phyloP scores from a whole-genome alignment of 352 stramenopile species.

The Globisporangium takayamanum region DNA sequence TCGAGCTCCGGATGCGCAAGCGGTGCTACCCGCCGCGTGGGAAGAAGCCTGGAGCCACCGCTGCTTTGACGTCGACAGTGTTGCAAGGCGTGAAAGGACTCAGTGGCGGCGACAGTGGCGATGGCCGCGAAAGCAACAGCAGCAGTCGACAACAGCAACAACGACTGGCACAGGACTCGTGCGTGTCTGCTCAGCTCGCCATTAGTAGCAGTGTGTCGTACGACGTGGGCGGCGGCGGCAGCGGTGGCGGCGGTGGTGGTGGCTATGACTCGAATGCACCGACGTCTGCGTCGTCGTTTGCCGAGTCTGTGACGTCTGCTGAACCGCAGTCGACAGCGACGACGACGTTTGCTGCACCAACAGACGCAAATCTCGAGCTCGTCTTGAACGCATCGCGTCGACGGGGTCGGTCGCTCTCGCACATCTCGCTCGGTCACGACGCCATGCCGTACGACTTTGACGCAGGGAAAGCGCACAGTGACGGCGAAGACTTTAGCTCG shows the following conservation, averaged over 20 bases:
- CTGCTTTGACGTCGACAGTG: neutral
- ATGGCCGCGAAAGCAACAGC: neutral
- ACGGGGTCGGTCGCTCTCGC: slow-evolving; percentile 42
- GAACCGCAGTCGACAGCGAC: neutral
- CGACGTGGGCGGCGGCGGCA: too few relatives aligned
- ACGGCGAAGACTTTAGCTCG: slow-evolving; percentile 40
- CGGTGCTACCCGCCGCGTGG: slow-evolving; percentile 21
- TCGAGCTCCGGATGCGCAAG: slow-evolving; percentile 66
- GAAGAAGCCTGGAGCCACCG: neutral
- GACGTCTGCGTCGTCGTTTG: neutral
- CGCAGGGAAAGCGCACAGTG: slow-evolving; percentile 26
- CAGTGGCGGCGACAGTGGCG: neutral
- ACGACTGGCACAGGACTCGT: neutral
- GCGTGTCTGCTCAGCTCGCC: neutral
- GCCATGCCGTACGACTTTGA: slow-evolving; percentile 15
- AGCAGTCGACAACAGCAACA: neutral
- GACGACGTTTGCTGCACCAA: neutral
- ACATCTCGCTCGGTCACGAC: slow-evolving; percentile 11
- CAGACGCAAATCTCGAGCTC: slow-evolving; percentile 3
- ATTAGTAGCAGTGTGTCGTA: too few relatives aligned
- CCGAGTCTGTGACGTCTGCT: neutral
- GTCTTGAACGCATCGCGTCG: neutral
- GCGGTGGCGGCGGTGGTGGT: neutral
- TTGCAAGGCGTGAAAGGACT: neutral
- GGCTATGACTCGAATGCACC: neutral